Evolutionary conservation across 208 protist genomes (phyloP), one percentile per base, ranked within the genome.

Genomic region (Entamoeba histolytica): DNA sequence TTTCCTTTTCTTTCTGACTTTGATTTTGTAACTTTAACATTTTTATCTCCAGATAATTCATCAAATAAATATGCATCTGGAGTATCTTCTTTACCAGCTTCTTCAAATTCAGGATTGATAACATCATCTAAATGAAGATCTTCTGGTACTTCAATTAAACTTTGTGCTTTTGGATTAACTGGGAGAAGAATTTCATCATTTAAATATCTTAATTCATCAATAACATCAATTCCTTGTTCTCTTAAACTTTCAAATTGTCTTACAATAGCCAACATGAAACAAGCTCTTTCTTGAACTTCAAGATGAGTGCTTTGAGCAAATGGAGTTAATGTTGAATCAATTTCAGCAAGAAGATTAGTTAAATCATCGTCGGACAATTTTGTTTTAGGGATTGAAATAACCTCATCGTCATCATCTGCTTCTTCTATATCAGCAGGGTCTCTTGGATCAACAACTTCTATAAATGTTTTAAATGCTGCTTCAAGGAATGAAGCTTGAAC

Each of bases 261-360:
- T 4, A 96, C 14, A 31, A 95, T 91, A 44, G 92, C 92, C 55
- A 92, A 61, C 8, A 94, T 91, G 2, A 95, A 91, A 51, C 95
- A 94, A 50, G 95, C 95, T 35, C 49, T 94, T 91, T 97, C 96
- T 93, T 97, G 96, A 3, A 97, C 96, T 92, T 97, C 96, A 12
- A 97, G 55, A 55, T 97, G 95, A 39, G 93, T 69, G 17, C 73
- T 94, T 47, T 95, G 94, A 28, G 95, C 95, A 92, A 97, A 97
- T 23, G 95, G 7, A 15, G 93, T 69, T 15, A 97, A 49, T 10
- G 94, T 73, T 7, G 19, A 14, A 87, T 69, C 17, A 51, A 92
- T 87, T 23, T 69, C 55, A 28, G 55, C 55, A 69, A 69, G 12
- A 14, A 69, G 23, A 23, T 69, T 69, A 14, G 55, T 69, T 23